Evolutionary conservation across 192 early-diverging fungal species (phyloP).

Genomic region (Entomortierella lignicola): DNA sequence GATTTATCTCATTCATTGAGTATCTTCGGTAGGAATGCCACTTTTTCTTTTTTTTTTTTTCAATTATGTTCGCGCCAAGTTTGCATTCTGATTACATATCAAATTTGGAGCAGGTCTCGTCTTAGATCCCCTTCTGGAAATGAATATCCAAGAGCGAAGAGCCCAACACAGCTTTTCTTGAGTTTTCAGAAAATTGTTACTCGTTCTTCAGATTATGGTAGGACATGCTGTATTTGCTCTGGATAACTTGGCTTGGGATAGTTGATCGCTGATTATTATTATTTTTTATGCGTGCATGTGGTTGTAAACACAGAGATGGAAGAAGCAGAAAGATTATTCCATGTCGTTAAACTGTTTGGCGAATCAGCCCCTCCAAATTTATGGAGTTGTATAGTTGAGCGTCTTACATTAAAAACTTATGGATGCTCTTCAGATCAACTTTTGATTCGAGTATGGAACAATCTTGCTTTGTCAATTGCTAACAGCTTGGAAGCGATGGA

Average conservation of each 20-base stretch:
- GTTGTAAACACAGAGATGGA: not conserved
- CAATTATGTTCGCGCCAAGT: not conserved
- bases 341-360: conserved; percentile 9
- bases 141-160: not conserved
- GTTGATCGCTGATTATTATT: no score
- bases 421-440: conserved; percentile 4
- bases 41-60: no score
- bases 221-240: not conserved
- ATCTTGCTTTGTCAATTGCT: conserved; percentile 7
- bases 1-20: conserved; percentile 16
- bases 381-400: conserved; percentile 6
- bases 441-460: conserved; percentile 18
- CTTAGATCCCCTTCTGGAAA: not conserved
- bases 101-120: not conserved
- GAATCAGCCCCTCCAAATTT: not conserved
- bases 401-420: conserved; percentile 11
- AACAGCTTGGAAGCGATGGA: conserved; percentile 7
- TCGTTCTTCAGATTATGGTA: not conserved
- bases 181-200: not conserved
- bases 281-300: no score
- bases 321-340: not conserved
- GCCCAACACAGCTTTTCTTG: conserved; percentile 10
- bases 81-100: not conserved
- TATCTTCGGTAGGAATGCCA: no score
- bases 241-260: no score